Evolutionary conservation across 139 green algal genomes (phyloP).

Genomic region (Volvox africanus): DNA sequence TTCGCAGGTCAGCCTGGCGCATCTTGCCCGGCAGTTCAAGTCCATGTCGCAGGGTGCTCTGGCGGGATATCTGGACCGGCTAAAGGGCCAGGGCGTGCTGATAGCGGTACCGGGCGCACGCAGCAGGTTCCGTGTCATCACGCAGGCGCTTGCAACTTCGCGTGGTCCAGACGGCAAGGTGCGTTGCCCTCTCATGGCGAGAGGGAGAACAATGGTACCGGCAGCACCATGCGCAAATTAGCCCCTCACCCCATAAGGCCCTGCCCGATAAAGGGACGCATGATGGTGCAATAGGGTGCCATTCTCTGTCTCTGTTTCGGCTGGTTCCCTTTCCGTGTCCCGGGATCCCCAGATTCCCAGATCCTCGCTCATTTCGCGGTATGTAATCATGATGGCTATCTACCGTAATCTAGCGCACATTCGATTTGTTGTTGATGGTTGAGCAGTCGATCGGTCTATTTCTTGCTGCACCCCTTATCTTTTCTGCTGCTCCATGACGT

Average conservation of each 20-base stretch:
- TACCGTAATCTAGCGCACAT: no score
- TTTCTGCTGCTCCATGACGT: no score
- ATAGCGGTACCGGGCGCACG: constrained; percentile 1
- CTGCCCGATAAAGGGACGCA: background rate
- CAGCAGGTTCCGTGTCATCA: background rate
- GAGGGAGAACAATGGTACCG: background rate
- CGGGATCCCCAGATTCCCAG: no score
- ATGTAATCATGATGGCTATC: no score
- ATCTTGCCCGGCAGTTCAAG: background rate
- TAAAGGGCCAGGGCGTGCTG: constrained; percentile 27
- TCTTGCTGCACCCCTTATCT: no score
- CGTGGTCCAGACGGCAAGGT: background rate
- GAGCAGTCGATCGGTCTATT: no score
- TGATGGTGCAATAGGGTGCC: background rate
- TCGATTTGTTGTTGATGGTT: no score
- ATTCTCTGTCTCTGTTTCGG: no score
- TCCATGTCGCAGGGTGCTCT: constrained; percentile 19
- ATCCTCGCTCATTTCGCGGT: no score
- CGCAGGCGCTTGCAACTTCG: background rate
- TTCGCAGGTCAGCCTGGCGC: background rate
- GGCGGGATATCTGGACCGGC: constrained; percentile 14
- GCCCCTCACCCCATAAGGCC: background rate
- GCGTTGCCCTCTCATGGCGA: background rate
- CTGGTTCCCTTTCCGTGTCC: no score
- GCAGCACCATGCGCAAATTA: background rate